Percentiles rank a stretch among this genome's conserved stretches.
Conservation (phyloP, 2,329 filamentous ascomycete genomes). For the Parafenestella ontariensis region DNA sequence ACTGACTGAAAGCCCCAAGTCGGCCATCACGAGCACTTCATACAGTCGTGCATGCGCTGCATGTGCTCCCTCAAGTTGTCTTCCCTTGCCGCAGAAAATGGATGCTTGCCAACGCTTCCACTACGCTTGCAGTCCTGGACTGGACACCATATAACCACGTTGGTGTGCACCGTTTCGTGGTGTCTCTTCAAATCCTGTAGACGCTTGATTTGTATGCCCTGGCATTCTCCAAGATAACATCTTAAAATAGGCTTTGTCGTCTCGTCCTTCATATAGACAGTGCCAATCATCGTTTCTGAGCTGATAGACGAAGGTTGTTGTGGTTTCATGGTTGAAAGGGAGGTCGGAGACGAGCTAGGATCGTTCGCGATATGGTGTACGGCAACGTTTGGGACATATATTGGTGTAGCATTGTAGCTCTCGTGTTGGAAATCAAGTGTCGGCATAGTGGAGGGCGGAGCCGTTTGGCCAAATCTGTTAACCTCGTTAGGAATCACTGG, state of each 20-base stretch:
- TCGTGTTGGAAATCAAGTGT: background rate
- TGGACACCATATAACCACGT: background rate
- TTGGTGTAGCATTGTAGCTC: background rate
- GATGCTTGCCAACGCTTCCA: background rate
- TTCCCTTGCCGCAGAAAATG: background rate
- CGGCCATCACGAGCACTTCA: background rate
- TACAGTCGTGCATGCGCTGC: background rate
- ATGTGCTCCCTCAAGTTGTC: background rate
- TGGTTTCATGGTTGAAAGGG: background rate
- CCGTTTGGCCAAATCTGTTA: background rate
- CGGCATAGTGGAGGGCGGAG: background rate
- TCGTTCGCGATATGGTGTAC: background rate
- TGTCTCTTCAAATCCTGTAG: background rate
- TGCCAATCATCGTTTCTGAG: background rate
- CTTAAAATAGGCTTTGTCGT: background rate
- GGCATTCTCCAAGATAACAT: background rate
- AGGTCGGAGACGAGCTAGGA: background rate
- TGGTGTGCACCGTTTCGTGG: background rate
- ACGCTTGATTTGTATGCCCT: background rate
- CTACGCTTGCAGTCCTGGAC: background rate
- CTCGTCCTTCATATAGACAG: background rate
- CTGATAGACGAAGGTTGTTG: background rate
- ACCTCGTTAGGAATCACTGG: background rate
- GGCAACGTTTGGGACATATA: background rate
- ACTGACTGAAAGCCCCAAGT: background rate